Base-by-base conservation (phyloP, 1,284 basidiomycete genomes). In the Porodaedalea pini region DNA sequence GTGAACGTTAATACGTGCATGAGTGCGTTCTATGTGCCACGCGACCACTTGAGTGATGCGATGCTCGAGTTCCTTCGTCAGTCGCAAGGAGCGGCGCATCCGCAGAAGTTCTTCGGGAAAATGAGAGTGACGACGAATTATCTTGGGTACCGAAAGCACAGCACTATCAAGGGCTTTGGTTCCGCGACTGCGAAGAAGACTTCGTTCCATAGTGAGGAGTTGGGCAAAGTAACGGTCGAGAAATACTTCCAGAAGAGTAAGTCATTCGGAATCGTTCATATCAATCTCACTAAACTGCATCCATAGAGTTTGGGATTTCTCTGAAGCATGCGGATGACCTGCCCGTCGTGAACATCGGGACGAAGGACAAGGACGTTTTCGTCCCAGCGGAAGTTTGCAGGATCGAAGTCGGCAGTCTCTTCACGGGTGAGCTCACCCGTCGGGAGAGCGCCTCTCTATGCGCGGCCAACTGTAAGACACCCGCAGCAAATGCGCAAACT, bases 1-100 rank as follows among this genome's bases (percentile, higher is more conserved):
- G 81, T 90, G 48, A 90, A 90, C 64, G 78, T 90, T 21, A 88
- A 88, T 60, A 79, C 82, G 13, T 88, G 85, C 67, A 87, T 85
- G 79, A 81, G 85, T 0, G 86, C 86, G 0, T 90, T 90, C 66
- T 79, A 88, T 59, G 69, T 73, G 4, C 78, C 83, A 21, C 11
- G 32, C 0, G 83, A 83, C 0, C 85, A 82, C 55, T 73, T 90
- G 3, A 81, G 78, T 0, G 70, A 83, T 0, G 78, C 80, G 0
- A 73, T 89, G 57, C 17, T 70, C 2, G 73, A 71, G 2, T 88
- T 86, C 63, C 60, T 66, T 3, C 61, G 58, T 2, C 64, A 70
- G 15, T 76, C 80, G 0, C 63, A 65, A 0, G 82, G 80, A 0
- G 27, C 37, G 6, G 78, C 71, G 0, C 75, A 50, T 81, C 39